Conservation (phyloP, 2,329 filamentous ascomycete genomes). For the Pseudocercospora fijiensis region DNA sequence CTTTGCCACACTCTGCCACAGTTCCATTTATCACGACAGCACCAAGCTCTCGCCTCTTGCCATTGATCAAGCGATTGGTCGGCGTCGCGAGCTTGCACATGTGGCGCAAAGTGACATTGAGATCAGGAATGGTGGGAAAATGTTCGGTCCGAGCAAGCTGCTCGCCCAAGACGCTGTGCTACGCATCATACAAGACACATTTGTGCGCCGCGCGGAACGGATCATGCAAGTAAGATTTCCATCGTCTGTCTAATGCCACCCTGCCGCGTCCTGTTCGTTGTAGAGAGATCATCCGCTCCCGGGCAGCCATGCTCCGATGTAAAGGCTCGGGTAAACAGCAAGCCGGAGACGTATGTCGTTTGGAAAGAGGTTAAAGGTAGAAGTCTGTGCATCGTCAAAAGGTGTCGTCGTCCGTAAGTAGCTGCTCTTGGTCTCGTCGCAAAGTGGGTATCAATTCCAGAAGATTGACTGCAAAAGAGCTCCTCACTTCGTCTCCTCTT, state of each 20-base stretch:
- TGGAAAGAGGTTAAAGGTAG: background rate
- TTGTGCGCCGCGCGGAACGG: conserved; percentile 16
- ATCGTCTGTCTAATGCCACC: conserved; percentile 14
- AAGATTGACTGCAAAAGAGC: conserved; percentile 6
- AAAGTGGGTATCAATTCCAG: conserved; percentile 31
- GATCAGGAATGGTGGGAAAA: background rate
- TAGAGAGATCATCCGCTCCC: conserved; percentile 3
- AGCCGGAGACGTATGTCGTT: conserved; percentile 8
- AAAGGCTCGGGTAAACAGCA: background rate
- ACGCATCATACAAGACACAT: conserved; percentile 11
- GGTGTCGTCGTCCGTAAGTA: conserved; percentile 6
- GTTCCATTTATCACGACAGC: background rate
- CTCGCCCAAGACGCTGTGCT: conserved; percentile 8
- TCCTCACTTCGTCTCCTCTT: conserved; percentile 24
- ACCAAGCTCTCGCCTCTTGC: background rate
- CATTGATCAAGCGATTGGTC: background rate
- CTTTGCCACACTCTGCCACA: background rate
- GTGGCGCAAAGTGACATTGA: background rate
- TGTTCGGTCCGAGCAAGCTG: conserved; percentile 2
- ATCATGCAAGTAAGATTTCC: conserved; percentile 8
- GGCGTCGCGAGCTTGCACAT: background rate
- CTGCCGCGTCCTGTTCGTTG: conserved; percentile 15
- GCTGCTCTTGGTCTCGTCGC: conserved; percentile 17
- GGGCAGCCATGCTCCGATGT: background rate
- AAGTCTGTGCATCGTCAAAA: conserved; percentile 7